Conservation (phyloP, 2,329 filamentous ascomycete genomes). For the Eutypella sp. region DNA sequence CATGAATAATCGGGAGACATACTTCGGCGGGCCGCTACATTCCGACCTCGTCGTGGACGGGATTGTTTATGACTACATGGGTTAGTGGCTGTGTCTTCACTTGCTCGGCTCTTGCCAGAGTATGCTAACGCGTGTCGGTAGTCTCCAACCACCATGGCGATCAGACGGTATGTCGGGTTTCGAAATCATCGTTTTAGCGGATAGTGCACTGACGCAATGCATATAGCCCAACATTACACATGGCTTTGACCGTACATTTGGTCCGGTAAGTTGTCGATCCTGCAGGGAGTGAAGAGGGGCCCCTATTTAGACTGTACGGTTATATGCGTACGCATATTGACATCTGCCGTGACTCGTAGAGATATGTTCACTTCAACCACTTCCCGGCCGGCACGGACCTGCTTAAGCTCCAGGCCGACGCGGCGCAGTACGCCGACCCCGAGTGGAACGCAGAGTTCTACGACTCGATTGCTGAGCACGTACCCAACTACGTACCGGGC, state of each 20-base stretch:
- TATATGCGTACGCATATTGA: no score
- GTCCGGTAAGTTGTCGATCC: slow-evolving; percentile 30
- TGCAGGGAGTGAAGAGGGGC: background rate
- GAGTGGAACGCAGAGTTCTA: slow-evolving; percentile 58
- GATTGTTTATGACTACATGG: slow-evolving; percentile 60
- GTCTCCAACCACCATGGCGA: slow-evolving; percentile 60
- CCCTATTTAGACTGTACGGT: no score
- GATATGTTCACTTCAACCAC: slow-evolving; percentile 60
- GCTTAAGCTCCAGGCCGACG: slow-evolving; percentile 47
- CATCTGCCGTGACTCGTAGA: slow-evolving; percentile 18
- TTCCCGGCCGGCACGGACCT: slow-evolving; percentile 41
- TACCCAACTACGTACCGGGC: slow-evolving; percentile 54
- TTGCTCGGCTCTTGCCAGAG: no score
- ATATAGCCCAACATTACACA: slow-evolving; percentile 53
- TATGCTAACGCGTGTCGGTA: slow-evolving; percentile 20
- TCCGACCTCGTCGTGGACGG: slow-evolving; percentile 60
- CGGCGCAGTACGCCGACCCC: slow-evolving; percentile 43
- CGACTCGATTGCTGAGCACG: slow-evolving; percentile 54
- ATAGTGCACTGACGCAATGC: no score
- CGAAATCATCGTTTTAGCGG: background rate
- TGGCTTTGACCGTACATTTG: slow-evolving; percentile 62
- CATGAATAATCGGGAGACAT: slow-evolving; percentile 60
- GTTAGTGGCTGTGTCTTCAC: slow-evolving; percentile 12
- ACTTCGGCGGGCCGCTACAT: slow-evolving; percentile 57
- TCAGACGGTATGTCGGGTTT: slow-evolving; percentile 33